These are phyloP conservation scores for Drechslerella stenobrocha DNA, from an alignment of 2,329 filamentous ascomycete genomes.

Conservation along the genomic window DNA sequence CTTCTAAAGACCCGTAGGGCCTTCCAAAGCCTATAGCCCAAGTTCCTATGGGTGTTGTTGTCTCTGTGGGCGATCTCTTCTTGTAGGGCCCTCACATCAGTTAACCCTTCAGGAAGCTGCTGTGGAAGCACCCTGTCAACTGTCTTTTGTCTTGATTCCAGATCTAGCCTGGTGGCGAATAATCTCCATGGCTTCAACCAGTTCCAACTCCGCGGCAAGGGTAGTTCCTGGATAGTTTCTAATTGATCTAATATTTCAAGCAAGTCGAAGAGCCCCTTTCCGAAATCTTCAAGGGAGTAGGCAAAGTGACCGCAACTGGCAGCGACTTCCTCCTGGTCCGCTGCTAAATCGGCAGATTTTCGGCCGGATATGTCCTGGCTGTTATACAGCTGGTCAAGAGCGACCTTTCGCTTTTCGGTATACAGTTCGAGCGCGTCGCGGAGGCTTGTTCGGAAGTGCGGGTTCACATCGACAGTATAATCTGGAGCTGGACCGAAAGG, in stretches of 20 bases:
- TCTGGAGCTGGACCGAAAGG: conserved; percentile 73
- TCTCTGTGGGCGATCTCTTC: conserved; percentile 38
- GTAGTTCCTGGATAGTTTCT: conserved; percentile 69
- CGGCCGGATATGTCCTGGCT: conserved; percentile 70
- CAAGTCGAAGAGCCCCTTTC: conserved; percentile 82
- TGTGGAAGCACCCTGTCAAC: conserved; percentile 39
- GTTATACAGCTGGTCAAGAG: conserved; percentile 77
- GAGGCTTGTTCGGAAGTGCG: conserved; percentile 77
- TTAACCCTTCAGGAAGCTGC: conserved; percentile 33
- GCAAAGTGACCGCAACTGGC: conserved; percentile 98
- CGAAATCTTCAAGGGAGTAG: conserved; percentile 86
- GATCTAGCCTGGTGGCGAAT: conserved; percentile 34
- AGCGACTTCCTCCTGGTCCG: conserved; percentile 94
- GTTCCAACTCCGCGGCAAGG: conserved; percentile 70
- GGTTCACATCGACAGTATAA: conserved; percentile 73
- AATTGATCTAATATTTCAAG: conserved; percentile 83
- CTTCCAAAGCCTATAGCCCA: conserved; percentile 60
- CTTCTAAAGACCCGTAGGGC: conserved; percentile 63
- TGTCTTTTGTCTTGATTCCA: conserved; percentile 10
- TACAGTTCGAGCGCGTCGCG: conserved; percentile 79
- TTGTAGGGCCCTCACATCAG: conserved; percentile 34
- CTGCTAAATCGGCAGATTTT: conserved; percentile 74
- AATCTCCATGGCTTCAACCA: conserved; percentile 80
- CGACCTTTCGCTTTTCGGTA: conserved; percentile 71
- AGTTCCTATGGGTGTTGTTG: conserved; percentile 45